These are phyloP conservation scores for Cardamine occulta DNA, from an alignment of 345 rosid genomes.

Conservation along the genomic window DNA sequence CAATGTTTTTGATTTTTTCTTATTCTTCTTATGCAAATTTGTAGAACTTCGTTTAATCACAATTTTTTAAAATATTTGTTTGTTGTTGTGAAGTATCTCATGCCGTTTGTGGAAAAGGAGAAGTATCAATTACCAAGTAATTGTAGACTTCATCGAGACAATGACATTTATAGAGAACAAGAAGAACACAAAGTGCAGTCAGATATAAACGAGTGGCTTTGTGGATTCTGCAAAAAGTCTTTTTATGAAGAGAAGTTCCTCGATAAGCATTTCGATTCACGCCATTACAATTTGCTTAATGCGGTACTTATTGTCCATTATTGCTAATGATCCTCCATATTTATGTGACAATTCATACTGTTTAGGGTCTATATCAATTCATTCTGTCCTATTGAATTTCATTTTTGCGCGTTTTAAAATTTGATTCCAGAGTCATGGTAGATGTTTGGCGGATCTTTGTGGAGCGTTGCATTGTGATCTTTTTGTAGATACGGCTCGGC, in stretches of 20 bases:
- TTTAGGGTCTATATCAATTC: not conserved
- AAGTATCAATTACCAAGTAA: constrained; percentile 49
- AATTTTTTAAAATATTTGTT: not conserved
- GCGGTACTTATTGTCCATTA: constrained; percentile 40
- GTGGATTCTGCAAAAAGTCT: constrained; percentile 68
- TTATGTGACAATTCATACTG: not conserved
- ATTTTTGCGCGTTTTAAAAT: not conserved
- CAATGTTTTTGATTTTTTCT: not conserved
- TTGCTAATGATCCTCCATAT: not conserved
- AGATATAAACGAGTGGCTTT: constrained; percentile 65
- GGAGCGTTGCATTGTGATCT: constrained; percentile 81
- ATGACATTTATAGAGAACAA: constrained; percentile 69
- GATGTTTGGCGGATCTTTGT: constrained; percentile 76
- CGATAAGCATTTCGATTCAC: constrained; percentile 66
- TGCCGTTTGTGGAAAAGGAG: constrained; percentile 66
- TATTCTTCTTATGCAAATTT: not conserved
- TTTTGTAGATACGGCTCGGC: constrained; percentile 46
- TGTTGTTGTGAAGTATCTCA: constrained; percentile 56
- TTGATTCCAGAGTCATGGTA: constrained; percentile 63
- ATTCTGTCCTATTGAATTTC: not conserved
- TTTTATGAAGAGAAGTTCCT: constrained; percentile 69
- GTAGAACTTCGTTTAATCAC: not conserved
- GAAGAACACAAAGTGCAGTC: constrained; percentile 61
- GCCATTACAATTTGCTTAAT: constrained; percentile 61
- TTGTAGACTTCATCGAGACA: constrained; percentile 61